Evolutionary conservation across 257 asterid genomes (phyloP).

Genomic region (Solanum okadae): DNA sequence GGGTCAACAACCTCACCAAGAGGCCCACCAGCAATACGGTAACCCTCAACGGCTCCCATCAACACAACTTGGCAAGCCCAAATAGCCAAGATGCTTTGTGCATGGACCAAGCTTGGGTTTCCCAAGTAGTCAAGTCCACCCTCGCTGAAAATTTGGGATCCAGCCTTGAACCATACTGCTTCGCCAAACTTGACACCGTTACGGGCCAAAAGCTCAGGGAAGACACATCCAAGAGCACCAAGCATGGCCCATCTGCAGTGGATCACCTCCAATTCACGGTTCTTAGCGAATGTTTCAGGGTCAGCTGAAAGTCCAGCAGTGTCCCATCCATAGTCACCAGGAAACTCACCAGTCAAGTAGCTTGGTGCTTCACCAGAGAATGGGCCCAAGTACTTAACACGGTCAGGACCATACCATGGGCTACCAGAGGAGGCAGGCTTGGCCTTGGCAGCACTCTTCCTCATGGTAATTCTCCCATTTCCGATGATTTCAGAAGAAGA

Average conservation of each 20-base stretch:
- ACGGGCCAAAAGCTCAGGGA: constrained; percentile 36
- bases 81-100: constrained; percentile 35
- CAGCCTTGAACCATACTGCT: constrained; percentile 40
- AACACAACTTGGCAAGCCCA: constrained; percentile 35
- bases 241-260: constrained; percentile 41
- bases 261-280: constrained; percentile 33
- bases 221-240: constrained; percentile 38
- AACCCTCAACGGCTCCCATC: constrained; percentile 41
- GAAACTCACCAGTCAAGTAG: constrained; percentile 38
- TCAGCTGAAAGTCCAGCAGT: constrained; percentile 46
- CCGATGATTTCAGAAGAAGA: constrained; percentile 18
- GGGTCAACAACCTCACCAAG: constrained; percentile 41
- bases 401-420: constrained; percentile 34
- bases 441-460: constrained; percentile 15
- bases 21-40: constrained; percentile 36
- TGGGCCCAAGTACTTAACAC: constrained; percentile 29
- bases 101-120: constrained; percentile 30
- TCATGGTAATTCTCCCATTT: constrained; percentile 25
- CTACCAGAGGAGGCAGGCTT: constrained; percentile 28
- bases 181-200: constrained; percentile 38
- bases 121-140: constrained; percentile 39
- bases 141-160: constrained; percentile 26
- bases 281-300: constrained; percentile 30
- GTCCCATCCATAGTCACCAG: constrained; percentile 50
- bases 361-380: constrained; percentile 39